Percentiles rank a stretch among this genome's conserved stretches.
phyloP scores from a whole-genome alignment of 129 eudicot species.

The Centrapalus pauciflorus region DNA sequence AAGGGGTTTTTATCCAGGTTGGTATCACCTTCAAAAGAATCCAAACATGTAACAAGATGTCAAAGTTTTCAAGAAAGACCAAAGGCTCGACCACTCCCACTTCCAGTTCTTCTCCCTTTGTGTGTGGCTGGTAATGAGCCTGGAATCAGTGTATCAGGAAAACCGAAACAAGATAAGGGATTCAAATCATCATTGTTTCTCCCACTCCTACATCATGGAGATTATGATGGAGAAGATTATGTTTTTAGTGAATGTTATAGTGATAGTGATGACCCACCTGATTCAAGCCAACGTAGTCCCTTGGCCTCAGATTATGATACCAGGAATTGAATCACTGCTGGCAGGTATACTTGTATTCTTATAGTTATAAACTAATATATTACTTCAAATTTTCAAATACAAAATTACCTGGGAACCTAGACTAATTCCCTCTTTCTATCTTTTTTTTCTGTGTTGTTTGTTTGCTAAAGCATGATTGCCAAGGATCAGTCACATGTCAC shows the following conservation, averaged over 20 bases:
- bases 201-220: constrained; percentile 67
- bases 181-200: constrained; percentile 50
- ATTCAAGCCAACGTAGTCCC: constrained; percentile 81
- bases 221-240: constrained; percentile 63
- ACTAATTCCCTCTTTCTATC: too few species aligned
- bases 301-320: constrained; percentile 73
- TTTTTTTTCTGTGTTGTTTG: constrained; percentile 13
- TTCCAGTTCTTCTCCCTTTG: constrained; percentile 55
- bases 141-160: constrained; percentile 47
- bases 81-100: constrained; percentile 85
- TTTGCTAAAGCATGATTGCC: constrained; percentile 46
- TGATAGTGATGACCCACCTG: constrained; percentile 92
- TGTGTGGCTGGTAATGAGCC: constrained; percentile 69
- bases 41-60: constrained; percentile 83
- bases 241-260: constrained; percentile 67
- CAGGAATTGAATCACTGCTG: constrained; percentile 65
- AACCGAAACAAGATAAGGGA: constrained; percentile 49
- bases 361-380: too few species aligned
- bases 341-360: constrained; percentile 66
- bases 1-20: constrained; percentile 62
- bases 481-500: constrained; percentile 50
- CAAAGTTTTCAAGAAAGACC: constrained; percentile 91
- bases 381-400: too few species aligned
- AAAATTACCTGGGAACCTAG: neutral
- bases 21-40: constrained; percentile 83